Evolutionary conservation across 192 early-diverging fungal species (phyloP), one percentile per base, ranked within the genome.

Genomic region (Podila minutissima): DNA sequence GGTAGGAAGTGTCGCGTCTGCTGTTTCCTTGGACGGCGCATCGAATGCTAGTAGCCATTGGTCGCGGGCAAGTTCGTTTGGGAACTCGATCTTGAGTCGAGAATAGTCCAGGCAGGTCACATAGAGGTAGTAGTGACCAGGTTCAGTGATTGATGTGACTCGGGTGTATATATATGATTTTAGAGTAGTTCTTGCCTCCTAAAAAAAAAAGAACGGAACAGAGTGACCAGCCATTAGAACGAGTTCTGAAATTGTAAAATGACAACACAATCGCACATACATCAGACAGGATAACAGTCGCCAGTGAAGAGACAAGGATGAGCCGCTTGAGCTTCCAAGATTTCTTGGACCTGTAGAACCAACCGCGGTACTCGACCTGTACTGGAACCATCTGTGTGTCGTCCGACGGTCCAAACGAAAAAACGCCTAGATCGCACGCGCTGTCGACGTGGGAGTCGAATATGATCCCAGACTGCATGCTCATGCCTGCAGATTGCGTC

Each of bases 31-130:
- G n/a, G 53, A 55, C 20, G 26, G 33, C 2, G 33, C 66, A 5
- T 67, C 51, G 33, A 67, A 59, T 10, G 51, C 55, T 13, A 33
- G 29, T 6, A 46, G 37, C 67, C 67, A 69, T 31, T 69, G 55
- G 29, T 69, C 67, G 0, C 67, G 57, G 8, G 67, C 67, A 5
- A 69, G n/a, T 19, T 22, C 24, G 37, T 32, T 69, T 15, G 37
- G 59, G 28, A 69, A 49, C 26, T 69, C 67, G 3, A 69, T 33
- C 9, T 48, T 33, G 2, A 69, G 58, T 20, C 24, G 17, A 24
- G 2, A 15, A 17, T 33, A 15, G 60, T 71, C 24, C 8, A 71
- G 37, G 32, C 59, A 71, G 10, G 22, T 26, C 4, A 71, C 38
- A 3, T 12, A 5, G 1, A 71, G 12, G 37, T 31, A 69, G 17